Base-by-base conservation (phyloP, 805 yeast species). In the Suhomyces tanzawaensis region DNA sequence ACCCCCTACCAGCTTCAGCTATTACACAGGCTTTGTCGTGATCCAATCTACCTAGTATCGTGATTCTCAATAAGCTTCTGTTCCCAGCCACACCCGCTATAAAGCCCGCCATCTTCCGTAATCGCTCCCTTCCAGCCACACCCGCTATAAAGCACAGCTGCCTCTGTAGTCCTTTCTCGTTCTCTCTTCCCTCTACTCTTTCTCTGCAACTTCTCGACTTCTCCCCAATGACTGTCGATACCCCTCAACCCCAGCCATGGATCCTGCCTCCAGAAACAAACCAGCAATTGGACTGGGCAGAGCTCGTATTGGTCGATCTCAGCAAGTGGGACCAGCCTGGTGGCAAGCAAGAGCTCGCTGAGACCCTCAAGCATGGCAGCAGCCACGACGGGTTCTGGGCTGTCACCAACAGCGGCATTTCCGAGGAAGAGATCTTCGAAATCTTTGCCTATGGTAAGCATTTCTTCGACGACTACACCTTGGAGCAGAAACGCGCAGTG, bases 331-430 rank as follows among this genome's bases (percentile, higher is more conserved):
- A 60, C 23, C 44, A 45, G 16, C 53, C 57, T 3, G 57, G 50
- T 2, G 60, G 58, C 7, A 60, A 57, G 37, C 41, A 47, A 12
- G 36, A 53, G 28, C 47, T 62, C 12, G 67, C 64, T 2, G 39
- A 49, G 19, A 53, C 59, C 16, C 47, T 60, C 24, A 45, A 53
- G 33, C 29, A 39, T 3, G 66, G 64, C 1, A 55, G 57, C 24
- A 49, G 53, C 9, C 47, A 54, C 16, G 63, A 60, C 26, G 67
- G 67, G 7, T 62, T 60, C 40, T 62, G 60, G 57, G 60, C 62
- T 2, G 53, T 60, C 4, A 40, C 46, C 9, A 53, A 53, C 26
- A 47, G 47, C 26, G 66, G 62, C 1, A 45, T 60, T 3, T 29
- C 50, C 8, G 53, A 56, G 30, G 53, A 52, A 18, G 57, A 57